Conservation (phyloP, 495 filamentous ascomycete species). For the Aspergillus avenaceus region DNA sequence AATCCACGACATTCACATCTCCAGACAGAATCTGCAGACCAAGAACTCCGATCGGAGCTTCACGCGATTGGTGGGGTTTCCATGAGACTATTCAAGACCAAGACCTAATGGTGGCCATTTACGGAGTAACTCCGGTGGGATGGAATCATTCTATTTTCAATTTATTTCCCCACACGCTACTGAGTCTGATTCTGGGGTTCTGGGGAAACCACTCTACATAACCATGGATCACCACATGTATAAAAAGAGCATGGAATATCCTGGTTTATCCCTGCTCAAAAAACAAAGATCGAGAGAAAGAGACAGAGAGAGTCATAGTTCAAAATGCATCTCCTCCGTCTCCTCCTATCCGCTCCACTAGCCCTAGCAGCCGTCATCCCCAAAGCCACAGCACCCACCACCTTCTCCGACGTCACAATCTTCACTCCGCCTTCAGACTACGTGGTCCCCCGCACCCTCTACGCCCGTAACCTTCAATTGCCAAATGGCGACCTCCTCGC, state of each 20-base stretch:
- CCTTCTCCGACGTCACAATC: slow-evolving; percentile 21
- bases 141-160: slow-evolving; percentile 5
- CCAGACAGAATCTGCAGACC: no score
- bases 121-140: slow-evolving; percentile 24
- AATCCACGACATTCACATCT: neutral
- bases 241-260: neutral
- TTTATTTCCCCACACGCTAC: neutral
- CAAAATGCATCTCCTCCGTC: slow-evolving; percentile 12
- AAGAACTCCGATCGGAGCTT: no score
- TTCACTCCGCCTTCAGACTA: slow-evolving; percentile 32
- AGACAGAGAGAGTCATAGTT: neutral
- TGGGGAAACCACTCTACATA: neutral
- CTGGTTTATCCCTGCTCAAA: neutral
- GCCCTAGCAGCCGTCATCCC: slow-evolving; percentile 12
- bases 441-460: slow-evolving; percentile 28
- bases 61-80: neutral
- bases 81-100: neutral
- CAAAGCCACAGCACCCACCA: slow-evolving; percentile 4
- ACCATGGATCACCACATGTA: neutral
- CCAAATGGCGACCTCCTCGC: slow-evolving; percentile 23
- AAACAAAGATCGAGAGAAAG: no score
- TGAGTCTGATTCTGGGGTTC: neutral
- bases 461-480: slow-evolving; percentile 20
- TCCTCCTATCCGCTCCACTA: slow-evolving; percentile 16
- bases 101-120: neutral